These are phyloP conservation scores for Lachnellula arida DNA, from an alignment of 2,329 filamentous ascomycete species.

Conservation along the genomic window DNA sequence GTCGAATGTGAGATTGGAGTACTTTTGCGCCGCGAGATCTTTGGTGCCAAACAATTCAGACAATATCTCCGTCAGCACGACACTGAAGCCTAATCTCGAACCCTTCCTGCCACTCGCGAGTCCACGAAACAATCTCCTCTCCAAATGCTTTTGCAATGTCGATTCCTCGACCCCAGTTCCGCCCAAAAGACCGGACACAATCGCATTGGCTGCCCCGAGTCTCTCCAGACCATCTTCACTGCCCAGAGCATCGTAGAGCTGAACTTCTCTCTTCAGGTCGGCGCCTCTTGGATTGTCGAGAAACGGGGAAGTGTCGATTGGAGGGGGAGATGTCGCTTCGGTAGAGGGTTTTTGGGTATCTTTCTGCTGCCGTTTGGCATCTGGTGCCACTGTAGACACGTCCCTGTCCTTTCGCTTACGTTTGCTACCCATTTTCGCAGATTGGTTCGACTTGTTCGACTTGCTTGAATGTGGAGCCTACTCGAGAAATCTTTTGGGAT, in stretches of 20 bases:
- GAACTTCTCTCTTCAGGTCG: conserved; percentile 53
- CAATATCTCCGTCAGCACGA: conserved; percentile 79
- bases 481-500: not conserved
- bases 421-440: conserved; percentile 38
- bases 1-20: conserved; percentile 53
- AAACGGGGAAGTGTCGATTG: conserved; percentile 39
- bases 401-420: conserved; percentile 37
- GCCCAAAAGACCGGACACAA: conserved; percentile 51
- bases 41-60: conserved; percentile 60
- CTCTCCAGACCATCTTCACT: conserved; percentile 54
- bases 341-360: conserved; percentile 3
- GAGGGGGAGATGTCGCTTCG: conserved; percentile 6
- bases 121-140: conserved; percentile 73
- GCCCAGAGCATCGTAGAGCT: conserved; percentile 56
- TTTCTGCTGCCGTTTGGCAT: conserved; percentile 27
- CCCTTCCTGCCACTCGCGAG: conserved; percentile 87
- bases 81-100: conserved; percentile 80
- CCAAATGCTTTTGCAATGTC: conserved; percentile 54
- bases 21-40: conserved; percentile 41
- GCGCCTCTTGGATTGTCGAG: conserved; percentile 47
- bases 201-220: conserved; percentile 53
- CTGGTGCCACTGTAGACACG: conserved; percentile 13
- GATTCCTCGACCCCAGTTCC: conserved; percentile 46
- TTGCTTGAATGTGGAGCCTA: not conserved
- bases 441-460: not conserved